Percentiles rank a stretch among this genome's conserved stretches.
phyloP scores from a whole-genome alignment of 176 grass and related monocot species.

The Carex cristatella region DNA sequence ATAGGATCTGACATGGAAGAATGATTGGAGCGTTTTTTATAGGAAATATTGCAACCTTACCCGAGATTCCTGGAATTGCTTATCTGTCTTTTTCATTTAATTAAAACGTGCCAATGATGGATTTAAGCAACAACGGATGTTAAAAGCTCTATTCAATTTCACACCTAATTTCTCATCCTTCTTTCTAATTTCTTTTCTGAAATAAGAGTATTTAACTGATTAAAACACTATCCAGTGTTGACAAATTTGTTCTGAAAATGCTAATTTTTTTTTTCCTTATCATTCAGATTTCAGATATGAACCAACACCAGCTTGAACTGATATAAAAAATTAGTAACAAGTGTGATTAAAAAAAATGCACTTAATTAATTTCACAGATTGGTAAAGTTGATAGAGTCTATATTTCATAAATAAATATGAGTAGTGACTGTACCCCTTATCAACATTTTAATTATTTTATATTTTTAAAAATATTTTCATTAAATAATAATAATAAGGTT shows the following conservation, averaged over 20 bases:
- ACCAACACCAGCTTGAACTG: background rate
- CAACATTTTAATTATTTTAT: too few relatives aligned
- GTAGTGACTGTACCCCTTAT: too few relatives aligned
- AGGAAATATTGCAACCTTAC: background rate
- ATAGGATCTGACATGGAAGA: background rate
- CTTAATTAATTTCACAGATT: background rate
- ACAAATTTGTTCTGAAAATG: background rate
- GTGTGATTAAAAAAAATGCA: background rate
- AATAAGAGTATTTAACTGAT: background rate
- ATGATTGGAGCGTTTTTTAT: conserved; percentile 5
- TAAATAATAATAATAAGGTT: too few relatives aligned
- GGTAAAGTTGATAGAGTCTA: background rate
- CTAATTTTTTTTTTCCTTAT: background rate
- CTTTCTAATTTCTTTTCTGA: background rate
- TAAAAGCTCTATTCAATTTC: conserved; percentile 5
- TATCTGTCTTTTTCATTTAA: background rate
- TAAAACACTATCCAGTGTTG: background rate
- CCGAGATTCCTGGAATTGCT: conserved; percentile 24
- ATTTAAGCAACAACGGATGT: background rate
- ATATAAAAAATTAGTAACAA: background rate
- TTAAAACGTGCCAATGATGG: background rate
- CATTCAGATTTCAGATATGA: background rate
- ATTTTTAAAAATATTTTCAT: too few relatives aligned
- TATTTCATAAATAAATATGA: too few relatives aligned
- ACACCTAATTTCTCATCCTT: conserved; percentile 9